phyloP scores from a whole-genome alignment of 2,329 filamentous ascomycete genomes.

The Keithomyces neogunnii region DNA sequence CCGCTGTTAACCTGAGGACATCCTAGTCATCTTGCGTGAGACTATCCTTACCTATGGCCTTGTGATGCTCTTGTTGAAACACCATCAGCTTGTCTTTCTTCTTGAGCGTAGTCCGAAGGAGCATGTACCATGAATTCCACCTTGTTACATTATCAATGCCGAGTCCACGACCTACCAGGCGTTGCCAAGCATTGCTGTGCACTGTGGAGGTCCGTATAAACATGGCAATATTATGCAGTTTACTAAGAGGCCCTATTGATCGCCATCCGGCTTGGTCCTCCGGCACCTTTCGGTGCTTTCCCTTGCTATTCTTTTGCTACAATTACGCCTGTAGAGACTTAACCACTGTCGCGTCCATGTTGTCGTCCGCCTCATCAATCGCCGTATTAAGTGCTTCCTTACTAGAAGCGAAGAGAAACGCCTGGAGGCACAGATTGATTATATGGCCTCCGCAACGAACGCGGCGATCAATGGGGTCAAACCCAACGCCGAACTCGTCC shows the following conservation, averaged over 20 bases:
- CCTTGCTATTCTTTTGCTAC: background rate
- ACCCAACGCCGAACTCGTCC: background rate
- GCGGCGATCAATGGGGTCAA: background rate
- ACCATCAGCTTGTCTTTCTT: conserved; percentile 4
- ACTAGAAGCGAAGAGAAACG: conserved; percentile 2
- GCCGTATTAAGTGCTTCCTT: conserved; percentile 1
- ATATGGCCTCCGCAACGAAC: conserved; percentile 2
- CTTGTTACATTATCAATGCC: conserved; percentile 5
- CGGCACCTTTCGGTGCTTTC: background rate
- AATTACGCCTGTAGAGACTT: conserved; percentile 2
- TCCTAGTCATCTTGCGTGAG: conserved; percentile 6
- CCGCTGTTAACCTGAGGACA: conserved; percentile 2
- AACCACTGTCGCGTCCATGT: background rate
- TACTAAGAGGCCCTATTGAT: conserved; percentile 2
- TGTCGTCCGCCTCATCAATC: background rate
- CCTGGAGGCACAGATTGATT: conserved; percentile 1
- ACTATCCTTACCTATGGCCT: conserved; percentile 2
- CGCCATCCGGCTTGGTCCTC: conserved; percentile 2
- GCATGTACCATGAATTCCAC: conserved; percentile 6
- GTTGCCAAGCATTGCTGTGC: conserved; percentile 3
- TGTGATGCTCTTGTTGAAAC: conserved; percentile 4
- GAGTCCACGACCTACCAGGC: conserved; percentile 3
- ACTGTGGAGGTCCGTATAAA: conserved; percentile 5
- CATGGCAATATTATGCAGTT: conserved; percentile 4
- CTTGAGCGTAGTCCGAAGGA: conserved; percentile 2